Evolutionary conservation across 192 early-diverging fungal genomes (phyloP).

Genomic region (Jimgerdemannia flammicorona): DNA sequence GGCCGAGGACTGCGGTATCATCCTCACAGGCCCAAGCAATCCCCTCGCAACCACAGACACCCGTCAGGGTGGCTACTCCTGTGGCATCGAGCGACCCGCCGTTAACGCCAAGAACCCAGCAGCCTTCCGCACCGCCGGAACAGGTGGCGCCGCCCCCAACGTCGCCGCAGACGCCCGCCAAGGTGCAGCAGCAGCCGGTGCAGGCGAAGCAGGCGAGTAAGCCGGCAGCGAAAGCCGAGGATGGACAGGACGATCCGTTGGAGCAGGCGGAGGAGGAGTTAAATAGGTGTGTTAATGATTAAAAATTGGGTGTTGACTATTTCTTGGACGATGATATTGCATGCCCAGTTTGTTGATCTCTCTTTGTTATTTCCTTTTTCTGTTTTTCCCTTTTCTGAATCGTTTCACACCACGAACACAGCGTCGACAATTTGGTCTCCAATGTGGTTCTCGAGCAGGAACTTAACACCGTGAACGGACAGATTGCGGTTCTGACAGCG

Average conservation of each 20-base stretch:
- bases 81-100: too few species aligned
- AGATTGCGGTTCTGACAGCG: constrained; percentile 43
- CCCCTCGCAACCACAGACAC: background rate
- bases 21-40: background rate
- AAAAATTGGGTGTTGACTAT: constrained; percentile 22
- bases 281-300: constrained; percentile 40
- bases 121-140: too few species aligned
- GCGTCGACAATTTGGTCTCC: constrained; percentile 68
- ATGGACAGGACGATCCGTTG: constrained; percentile 17
- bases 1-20: background rate
- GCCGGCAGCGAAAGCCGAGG: background rate
- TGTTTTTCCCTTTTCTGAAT: background rate
- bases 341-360: too few species aligned
- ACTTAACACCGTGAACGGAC: constrained; percentile 34
- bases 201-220: background rate
- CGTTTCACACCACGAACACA: constrained; percentile 9
- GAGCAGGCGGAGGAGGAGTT: constrained; percentile 53
- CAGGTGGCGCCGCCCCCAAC: too few species aligned
- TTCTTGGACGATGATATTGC: background rate
- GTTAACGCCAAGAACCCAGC: too few species aligned
- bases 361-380: background rate
- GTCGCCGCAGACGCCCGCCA: too few species aligned
- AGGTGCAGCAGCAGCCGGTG: background rate
- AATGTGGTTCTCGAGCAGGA: constrained; percentile 75
- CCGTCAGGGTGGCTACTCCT: too few species aligned